A percentile compares a stretch with the other conserved stretches of the same genome.
Conservation (phyloP, 441 rosid genomes). For the Gossypium schwendimanii region DNA sequence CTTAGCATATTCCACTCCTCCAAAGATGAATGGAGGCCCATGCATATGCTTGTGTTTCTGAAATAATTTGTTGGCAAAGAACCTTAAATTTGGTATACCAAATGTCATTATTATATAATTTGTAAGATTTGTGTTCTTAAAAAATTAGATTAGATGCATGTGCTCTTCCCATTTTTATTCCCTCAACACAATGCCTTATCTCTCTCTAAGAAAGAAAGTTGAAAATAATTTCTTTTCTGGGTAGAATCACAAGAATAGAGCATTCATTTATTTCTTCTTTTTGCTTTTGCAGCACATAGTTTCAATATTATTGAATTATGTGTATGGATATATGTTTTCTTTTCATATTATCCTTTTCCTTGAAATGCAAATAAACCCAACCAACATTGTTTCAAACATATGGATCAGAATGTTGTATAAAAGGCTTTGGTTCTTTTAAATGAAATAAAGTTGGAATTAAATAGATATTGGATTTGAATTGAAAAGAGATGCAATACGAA, state of each 20-base stretch:
- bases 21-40: not conserved
- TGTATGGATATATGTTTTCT: not conserved
- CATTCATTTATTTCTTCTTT: constrained; percentile 1
- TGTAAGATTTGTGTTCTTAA: not conserved
- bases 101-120: not conserved
- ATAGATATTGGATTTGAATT: too few relatives aligned
- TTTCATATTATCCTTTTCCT: not conserved
- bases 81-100: not conserved
- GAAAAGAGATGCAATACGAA: too few relatives aligned
- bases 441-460: too few relatives aligned
- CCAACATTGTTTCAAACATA: not conserved
- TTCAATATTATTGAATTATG: constrained; percentile 2
- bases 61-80: not conserved
- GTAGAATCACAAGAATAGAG: not conserved
- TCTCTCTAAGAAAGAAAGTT: not conserved
- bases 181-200: not conserved
- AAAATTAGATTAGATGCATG: not conserved
- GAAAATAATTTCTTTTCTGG: too few relatives aligned
- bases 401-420: not conserved
- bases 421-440: not conserved
- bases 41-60: constrained; percentile 2
- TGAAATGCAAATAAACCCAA: not conserved
- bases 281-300: not conserved
- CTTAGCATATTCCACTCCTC: not conserved
- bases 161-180: not conserved